Percentiles rank a stretch among this genome's conserved stretches.
Conservation (phyloP, 2,329 filamentous ascomycete species). For the Xylariales sp. region DNA sequence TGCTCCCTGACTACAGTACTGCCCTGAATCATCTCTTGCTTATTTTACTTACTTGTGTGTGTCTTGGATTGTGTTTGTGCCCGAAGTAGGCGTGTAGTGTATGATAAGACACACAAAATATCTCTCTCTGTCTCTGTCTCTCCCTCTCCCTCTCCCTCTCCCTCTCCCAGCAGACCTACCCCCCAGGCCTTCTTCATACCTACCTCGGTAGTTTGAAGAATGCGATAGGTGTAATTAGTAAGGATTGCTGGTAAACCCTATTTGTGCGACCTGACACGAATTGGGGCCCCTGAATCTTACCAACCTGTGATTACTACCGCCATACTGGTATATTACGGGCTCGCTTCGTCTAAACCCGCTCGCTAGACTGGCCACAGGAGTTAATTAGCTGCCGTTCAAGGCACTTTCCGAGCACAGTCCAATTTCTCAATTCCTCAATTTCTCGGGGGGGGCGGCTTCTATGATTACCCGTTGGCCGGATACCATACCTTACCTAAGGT, state of each 20-base stretch:
- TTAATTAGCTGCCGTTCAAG: neutral
- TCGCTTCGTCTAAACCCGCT: neutral
- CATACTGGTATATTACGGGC: constrained; percentile 2
- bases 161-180: no score
- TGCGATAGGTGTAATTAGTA: constrained; percentile 8
- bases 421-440: neutral
- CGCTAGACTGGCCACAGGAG: neutral
- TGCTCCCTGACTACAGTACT: constrained; percentile 6
- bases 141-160: no score
- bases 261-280: constrained; percentile 15
- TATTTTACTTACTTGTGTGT: no score
- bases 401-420: neutral
- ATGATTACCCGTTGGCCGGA: constrained; percentile 5
- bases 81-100: neutral
- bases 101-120: neutral
- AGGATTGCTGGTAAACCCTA: constrained; percentile 8
- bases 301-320: constrained; percentile 9
- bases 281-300: constrained; percentile 9
- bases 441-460: neutral
- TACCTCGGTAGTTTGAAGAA: neutral
- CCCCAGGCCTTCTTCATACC: neutral
- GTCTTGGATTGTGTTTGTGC: constrained; percentile 9
- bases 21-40: no score
- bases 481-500: neutral
- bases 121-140: neutral